Evolutionary conservation across 768 basidiomycete species (phyloP), one percentile per base, ranked within the genome.

Genomic region (Coprinopsis strossmayeri): DNA sequence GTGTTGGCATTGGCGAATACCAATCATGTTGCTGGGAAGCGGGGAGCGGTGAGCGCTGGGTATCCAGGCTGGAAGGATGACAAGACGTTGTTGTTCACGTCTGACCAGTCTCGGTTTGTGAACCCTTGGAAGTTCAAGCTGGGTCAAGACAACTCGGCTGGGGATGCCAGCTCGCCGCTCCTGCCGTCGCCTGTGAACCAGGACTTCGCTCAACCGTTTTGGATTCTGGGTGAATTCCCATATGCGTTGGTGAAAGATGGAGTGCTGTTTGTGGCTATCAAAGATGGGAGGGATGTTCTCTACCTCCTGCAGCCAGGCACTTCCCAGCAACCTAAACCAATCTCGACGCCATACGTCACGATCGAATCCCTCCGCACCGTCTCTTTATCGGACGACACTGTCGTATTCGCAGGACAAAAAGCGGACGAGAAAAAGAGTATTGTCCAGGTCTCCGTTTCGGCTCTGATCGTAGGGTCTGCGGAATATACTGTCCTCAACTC

Each of bases 61-160:
- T 82, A 83, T 55, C 82, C 87, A 0, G 56, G 63, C 4, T 89
- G 87, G 86, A 61, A 70, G 3, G 69, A 66, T 48, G 68, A 81
- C 54, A 71, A 77, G 25, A 70, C 63, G 3, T 66, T 90, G 32
- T 64, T 84, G 39, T 88, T 82, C 64, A 78, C 81, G 5, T 75
- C 70, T 26, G 87, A 91, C 54, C 67, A 70, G 46, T 76, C 78
- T 13, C 84, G 83, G 0, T 90, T 73, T 59, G 71, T 77, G 49
- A 86, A 89, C 57, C 82, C 88, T 0, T 87, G 78, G 73, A 69
- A 57, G 20, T 82, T 76, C 61, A 65, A 68, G 34, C 53, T 72
- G 21, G 21, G 54, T 2, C 57, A 65, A 3, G 63, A 64, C 13
- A 60, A n/a, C n/a, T n/a, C n/a, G n/a, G n/a, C n/a, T n/a, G n/a